Base-by-base conservation (phyloP, 75 land plant genomes). In the Selaginella moellendorffii region DNA sequence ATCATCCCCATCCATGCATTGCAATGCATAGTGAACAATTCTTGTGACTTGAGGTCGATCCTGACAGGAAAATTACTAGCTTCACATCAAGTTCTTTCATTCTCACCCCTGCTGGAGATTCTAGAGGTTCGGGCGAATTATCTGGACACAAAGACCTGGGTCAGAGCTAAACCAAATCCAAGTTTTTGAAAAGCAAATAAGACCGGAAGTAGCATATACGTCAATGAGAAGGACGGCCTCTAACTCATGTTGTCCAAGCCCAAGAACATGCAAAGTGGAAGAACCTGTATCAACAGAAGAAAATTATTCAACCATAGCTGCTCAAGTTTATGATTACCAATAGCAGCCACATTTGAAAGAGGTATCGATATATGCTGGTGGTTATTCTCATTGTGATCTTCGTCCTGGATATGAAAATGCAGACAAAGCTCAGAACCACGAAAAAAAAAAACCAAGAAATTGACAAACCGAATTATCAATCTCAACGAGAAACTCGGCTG, bases 221-320 rank as follows among this genome's bases (percentile, higher is more conserved):
- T 72, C 74, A 27, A 72, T 46, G 19, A 72, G 69, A 26, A 72
- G 51, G 10, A 72, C 74, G 2, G 69, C 74, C 36, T 66, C 74
- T 27, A 72, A 66, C 30, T 72, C 68, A 36, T 72, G 69, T 54
- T 72, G 63, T 24, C 74, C 74, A 36, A 72, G 74, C 29, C 74
- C 74, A 46, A 72, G 60, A 12, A 72, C 74, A 28, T 72, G 74
- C 29, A 72, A 24, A 19, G 74, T 72, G 14, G 74, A 72, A 54
- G 74, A 72, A 20, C 74, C 74, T 72, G 68, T 20, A 14, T 61
- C 53, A n/a, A n/a, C n/a, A n/a, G 10, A 36, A 36, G 5, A 5
- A 36, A 36, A 5, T 36, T 5, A 36, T 36, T 36, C 5, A 36
- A 36, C 46, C 14, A 26, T 25, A 51, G n/a, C 22, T 20, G 18